Percentiles rank a stretch among this genome's conserved stretches.
phyloP scores from a whole-genome alignment of 495 filamentous ascomycete genomes.

The Corynascus novoguineensis region DNA sequence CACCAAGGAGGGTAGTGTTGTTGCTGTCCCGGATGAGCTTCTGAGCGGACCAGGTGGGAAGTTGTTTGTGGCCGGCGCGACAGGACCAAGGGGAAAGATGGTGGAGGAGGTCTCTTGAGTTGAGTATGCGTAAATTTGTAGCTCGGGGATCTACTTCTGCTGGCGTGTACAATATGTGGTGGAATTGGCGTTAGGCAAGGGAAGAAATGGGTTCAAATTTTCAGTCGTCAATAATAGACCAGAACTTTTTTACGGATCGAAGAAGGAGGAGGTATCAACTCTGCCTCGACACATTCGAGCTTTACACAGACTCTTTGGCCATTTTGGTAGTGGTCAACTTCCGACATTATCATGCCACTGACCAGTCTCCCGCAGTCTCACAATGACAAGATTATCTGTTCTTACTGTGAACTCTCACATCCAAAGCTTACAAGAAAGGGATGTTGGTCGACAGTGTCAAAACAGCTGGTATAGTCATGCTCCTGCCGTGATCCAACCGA shows the following conservation, averaged over 20 bases:
- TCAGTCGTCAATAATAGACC: too few relatives aligned
- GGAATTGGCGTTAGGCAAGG: background rate
- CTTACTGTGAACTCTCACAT: background rate
- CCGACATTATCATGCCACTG: too few relatives aligned
- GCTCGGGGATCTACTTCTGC: background rate
- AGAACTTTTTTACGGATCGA: too few relatives aligned
- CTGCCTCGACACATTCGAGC: too few relatives aligned
- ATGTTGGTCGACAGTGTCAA: background rate
- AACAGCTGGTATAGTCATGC: background rate
- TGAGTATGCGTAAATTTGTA: background rate
- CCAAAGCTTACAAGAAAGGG: background rate
- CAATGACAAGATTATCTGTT: background rate
- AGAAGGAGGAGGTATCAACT: too few relatives aligned
- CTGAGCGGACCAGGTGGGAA: conserved; percentile 61
- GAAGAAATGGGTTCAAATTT: too few relatives aligned
- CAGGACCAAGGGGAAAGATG: conserved; percentile 34
- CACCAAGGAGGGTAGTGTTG: conserved; percentile 57
- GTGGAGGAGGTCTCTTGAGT: conserved; percentile 37
- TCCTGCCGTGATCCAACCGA: too few relatives aligned
- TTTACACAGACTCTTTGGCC: too few relatives aligned
- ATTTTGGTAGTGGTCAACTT: too few relatives aligned
- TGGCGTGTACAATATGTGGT: too few relatives aligned
- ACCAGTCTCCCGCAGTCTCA: too few relatives aligned
- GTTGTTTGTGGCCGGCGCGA: conserved; percentile 44
- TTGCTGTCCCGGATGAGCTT: conserved; percentile 81